Base-by-base conservation (phyloP, 2,329 filamentous ascomycete genomes). In the Fusarium tuaranense region DNA sequence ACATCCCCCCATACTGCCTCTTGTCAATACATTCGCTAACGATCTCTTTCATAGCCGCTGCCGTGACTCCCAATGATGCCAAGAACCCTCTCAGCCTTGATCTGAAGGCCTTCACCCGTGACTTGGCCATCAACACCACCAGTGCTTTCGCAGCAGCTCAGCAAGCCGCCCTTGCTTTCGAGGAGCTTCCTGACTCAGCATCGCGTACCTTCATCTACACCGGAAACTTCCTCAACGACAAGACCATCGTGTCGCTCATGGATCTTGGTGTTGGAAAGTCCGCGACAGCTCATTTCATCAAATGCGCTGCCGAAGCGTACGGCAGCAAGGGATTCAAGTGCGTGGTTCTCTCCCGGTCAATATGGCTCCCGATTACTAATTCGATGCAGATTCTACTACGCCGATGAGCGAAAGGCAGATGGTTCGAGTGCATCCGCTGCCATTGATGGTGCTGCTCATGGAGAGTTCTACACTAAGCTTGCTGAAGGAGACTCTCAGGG, bases 311-410 rank as follows among this genome's bases (percentile, higher is more conserved):
- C 2, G 69, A 72, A 18, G 74, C 69, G 7, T 84, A 84, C 73
- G 73, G 76, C 41, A 79, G 79, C 12, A 69, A 78, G 63, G 82
- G 84, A 46, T 81, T 73, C 78, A 82, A 82, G 82, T 79, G 72
- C 46, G 80, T 75, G 20, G 57, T 5, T 9, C 7, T 38, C 3
- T 14, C 9, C 22, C 18, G n/a, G 13, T 1, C n/a, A 9, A 16
- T 6, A 22, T 16, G 10, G 1, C n/a, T 25, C 7, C 25, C 25
- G 12, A 18, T 59, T 20, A 39, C 44, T 38, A 13, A 64, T 25
- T 46, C 67, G 4, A 2, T 20, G 2, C 20, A 88, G 87, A 64
- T 89, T 89, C 76, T 88, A 88, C 75, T 89, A 86, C 65, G 85
- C 82, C 1, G 87, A 89, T 65, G 85, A 89, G 76, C 80, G 87